phyloP scores from a whole-genome alignment of 2,329 filamentous ascomycete species.

The Exophiala viscosa region DNA sequence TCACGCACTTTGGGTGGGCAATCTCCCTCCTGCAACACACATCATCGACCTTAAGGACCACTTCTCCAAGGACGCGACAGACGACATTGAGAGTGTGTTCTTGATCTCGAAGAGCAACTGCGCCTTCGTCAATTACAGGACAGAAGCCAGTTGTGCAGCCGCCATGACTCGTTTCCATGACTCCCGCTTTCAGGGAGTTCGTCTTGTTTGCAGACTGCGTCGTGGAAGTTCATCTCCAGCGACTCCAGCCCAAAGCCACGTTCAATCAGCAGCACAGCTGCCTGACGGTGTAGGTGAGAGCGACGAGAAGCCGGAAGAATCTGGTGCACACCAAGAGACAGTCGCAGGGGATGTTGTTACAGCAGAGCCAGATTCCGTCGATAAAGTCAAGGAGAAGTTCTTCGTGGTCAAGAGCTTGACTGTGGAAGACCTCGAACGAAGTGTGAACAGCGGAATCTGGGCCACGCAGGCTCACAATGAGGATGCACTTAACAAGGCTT shows the following conservation, averaged over 20 bases:
- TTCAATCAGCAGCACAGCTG: conserved; percentile 45
- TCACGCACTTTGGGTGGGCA: conserved; percentile 93
- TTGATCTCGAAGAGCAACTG: conserved; percentile 96
- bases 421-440: conserved; percentile 81
- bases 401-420: conserved; percentile 94
- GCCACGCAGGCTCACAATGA: conserved; percentile 95
- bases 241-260: conserved; percentile 38
- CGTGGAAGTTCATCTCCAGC: conserved; percentile 47
- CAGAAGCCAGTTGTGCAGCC: conserved; percentile 67
- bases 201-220: conserved; percentile 78
- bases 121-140: conserved; percentile 91
- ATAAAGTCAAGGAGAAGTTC: conserved; percentile 64
- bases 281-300: conserved; percentile 25
- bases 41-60: conserved; percentile 85
- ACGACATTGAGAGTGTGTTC: conserved; percentile 81
- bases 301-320: conserved; percentile 3
- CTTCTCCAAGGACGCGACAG: conserved; percentile 72
- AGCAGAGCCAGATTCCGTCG: conserved; percentile 24
- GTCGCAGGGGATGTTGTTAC: conserved; percentile 12
- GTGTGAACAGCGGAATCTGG: conserved; percentile 85
- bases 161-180: conserved; percentile 87
- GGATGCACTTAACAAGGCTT: conserved; percentile 74
- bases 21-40: conserved; percentile 77
- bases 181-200: conserved; percentile 79
- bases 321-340: conserved; percentile 1